A percentile compares a stretch with the other conserved stretches of the same genome.
phyloP scores from a whole-genome alignment of 2,329 filamentous ascomycete species.

The Thielaviopsis musarum region DNA sequence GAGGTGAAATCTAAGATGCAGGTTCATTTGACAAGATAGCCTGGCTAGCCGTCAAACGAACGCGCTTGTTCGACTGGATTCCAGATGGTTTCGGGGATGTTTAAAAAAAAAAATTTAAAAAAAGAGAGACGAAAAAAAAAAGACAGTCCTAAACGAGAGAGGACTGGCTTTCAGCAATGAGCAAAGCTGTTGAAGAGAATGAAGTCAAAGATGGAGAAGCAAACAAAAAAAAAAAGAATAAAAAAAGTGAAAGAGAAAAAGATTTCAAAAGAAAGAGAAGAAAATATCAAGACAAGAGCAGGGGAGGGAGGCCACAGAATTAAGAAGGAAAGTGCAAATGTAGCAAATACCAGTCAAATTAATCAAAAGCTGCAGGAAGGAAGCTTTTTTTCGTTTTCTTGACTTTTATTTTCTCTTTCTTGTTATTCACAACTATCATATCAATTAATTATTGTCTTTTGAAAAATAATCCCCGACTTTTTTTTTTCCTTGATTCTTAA shows the following conservation, averaged over 20 bases:
- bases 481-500: too few species aligned
- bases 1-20: slow-evolving; percentile 54
- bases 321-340: too few species aligned
- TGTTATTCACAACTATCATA: neutral
- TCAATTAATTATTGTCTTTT: neutral
- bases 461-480: too few species aligned
- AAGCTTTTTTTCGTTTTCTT: neutral
- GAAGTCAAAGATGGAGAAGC: neutral
- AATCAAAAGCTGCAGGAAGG: neutral
- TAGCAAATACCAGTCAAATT: neutral
- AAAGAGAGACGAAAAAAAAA: slow-evolving; percentile 11
- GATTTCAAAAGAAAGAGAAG: slow-evolving; percentile 11
- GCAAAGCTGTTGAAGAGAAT: neutral
- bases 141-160: slow-evolving; percentile 2
- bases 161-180: neutral
- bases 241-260: slow-evolving; percentile 13
- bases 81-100: slow-evolving; percentile 3
- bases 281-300: slow-evolving; percentile 5
- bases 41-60: slow-evolving; percentile 66
- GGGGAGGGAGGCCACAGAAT: too few species aligned
- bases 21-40: slow-evolving; percentile 93
- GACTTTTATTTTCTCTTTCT: neutral
- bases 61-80: slow-evolving; percentile 40
- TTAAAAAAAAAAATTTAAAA: slow-evolving; percentile 14
- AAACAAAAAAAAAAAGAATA: slow-evolving; percentile 12